Base-by-base conservation (phyloP, 116 monocot species). In the Cymodocea nodosa region DNA sequence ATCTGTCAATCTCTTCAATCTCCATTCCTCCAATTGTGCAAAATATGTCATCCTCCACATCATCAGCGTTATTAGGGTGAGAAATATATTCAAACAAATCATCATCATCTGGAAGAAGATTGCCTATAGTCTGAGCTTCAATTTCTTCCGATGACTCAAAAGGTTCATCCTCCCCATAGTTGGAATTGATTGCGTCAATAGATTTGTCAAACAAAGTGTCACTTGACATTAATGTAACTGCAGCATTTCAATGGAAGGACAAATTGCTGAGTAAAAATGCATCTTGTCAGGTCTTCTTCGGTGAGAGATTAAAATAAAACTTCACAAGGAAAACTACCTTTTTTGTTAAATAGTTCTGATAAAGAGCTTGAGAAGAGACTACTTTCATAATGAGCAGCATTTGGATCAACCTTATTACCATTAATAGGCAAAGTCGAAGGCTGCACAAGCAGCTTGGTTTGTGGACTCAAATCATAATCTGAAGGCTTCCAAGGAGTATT, bases 81-180 rank as follows among this genome's bases (percentile, higher is more conserved):
- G 65, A 48, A 63, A 68, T 54, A 70, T 44, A 71, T 16, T 75
- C 81, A 67, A 80, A 67, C 52, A 93, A 75, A 63, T 93, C 93
- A 60, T 93, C 88, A 73, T 93, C 93, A 72, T 85, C 76, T 73
- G 93, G 93, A 68, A 93, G 88, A 34, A 93, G 85, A 51, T 93
- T 72, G 39, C 93, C 93, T 64, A 93, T 93, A 50, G 85, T 88
- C 70, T 83, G 88, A 25, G 85, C 85, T 78, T 93, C 93, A 62
- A 93, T 68, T 78, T 83, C 93, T 71, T 83, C 71, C 51, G 80
- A 69, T 10, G 77, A 83, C 55, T 80, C 88, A 56, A 85, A 76
- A 55, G 77, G 81, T 52, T 78, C 93, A 62, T 81, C 83, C 72
- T 79, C 75, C 50, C 57, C 75, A 59, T 60, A 71, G 60, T 77